Evolutionary conservation across 257 asterid genomes (phyloP), one percentile per base, ranked within the genome.

Genomic region (Cynanchum wilfordii): DNA sequence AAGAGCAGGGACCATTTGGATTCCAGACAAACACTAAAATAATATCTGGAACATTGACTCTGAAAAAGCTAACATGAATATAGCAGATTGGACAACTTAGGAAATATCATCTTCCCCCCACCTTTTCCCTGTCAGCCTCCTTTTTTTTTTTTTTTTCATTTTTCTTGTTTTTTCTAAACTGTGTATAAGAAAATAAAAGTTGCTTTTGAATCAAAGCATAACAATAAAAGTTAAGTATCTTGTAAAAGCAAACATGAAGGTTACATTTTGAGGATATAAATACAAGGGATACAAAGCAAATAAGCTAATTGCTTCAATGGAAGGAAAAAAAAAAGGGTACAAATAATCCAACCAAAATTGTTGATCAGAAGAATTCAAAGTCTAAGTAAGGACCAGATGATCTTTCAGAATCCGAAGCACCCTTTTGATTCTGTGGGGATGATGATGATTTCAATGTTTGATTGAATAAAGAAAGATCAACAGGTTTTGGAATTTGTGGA

Each of bases 321-420:
- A 78, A 59, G 3, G 8, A 44, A 67, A 11, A 30, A 10, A 60
- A 15, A 27, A 60, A 72, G 72, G 45, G 74, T 60, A 76, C 81
- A 73, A 71, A 64, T 16, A 75, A 33, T 68, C 72, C 58, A 60
- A 44, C 29, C 68, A 76, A 80, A 77, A 63, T 29, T 62, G 47
- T 42, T 42, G 58, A 59, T 84, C 59, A 93, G 81, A 93, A 93
- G 75, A 93, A 93, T 54, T 93, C 98, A 63, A 93, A 91, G 71
- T 93, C 98, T 56, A 93, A 84, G 75, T 86, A 90, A 74, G 91
- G 90, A 64, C 91, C 96, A 8, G 97, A 88, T 27, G 97, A 84
- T 73, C 89, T 86, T 40, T 78, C 90, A 0, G 94, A 88, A 29
- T 87, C 93, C 0, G 88, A 80, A 22, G 77, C 85, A 70, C 69